These are phyloP conservation scores for Tylopilus sp. DNA, from an alignment of 768 basidiomycete genomes.

Conservation along the genomic window DNA sequence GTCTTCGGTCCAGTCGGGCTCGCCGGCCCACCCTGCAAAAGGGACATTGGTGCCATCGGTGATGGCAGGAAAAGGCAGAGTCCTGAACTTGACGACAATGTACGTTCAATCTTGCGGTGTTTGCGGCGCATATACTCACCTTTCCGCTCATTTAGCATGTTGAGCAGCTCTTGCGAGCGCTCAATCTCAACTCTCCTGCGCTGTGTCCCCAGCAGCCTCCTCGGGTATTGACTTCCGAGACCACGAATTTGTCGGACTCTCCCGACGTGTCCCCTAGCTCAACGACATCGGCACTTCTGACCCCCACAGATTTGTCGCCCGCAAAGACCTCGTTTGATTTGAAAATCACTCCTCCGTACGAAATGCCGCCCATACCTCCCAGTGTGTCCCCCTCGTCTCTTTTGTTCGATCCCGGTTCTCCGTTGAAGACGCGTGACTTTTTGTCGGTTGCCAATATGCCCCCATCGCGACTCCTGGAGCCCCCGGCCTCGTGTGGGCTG, in stretches of 20 bases:
- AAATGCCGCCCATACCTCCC: constrained; percentile 32
- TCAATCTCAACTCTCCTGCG: constrained; percentile 76
- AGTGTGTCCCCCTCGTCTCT: constrained; percentile 36
- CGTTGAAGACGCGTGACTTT: constrained; percentile 29
- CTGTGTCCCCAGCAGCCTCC: constrained; percentile 44
- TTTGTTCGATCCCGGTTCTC: constrained; percentile 44
- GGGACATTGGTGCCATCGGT: constrained; percentile 68
- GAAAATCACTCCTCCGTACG: constrained; percentile 53
- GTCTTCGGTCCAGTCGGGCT: constrained; percentile 58
- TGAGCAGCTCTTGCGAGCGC: constrained; percentile 73
- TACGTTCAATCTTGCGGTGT: constrained; percentile 23
- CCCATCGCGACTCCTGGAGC: constrained; percentile 25
- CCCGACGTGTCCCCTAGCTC: constrained; percentile 76
- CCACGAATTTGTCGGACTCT: constrained; percentile 40
- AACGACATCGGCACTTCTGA: constrained; percentile 65
- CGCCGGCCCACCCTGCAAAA: constrained; percentile 38
- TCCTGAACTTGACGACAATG: constrained; percentile 52
- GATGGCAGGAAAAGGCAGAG: constrained; percentile 69
- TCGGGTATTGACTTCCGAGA: constrained; percentile 42
- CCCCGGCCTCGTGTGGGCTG: constrained; percentile 12
- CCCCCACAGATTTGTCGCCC: constrained; percentile 73
- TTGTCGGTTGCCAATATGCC: constrained; percentile 21
- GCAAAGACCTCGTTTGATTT: constrained; percentile 53
- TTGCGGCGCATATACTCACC: constrained; percentile 31
- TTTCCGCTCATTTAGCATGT: constrained; percentile 52